Evolutionary conservation across 805 yeast genomes (phyloP).

Genomic region (Saccharomycopsis fibuligera): DNA sequence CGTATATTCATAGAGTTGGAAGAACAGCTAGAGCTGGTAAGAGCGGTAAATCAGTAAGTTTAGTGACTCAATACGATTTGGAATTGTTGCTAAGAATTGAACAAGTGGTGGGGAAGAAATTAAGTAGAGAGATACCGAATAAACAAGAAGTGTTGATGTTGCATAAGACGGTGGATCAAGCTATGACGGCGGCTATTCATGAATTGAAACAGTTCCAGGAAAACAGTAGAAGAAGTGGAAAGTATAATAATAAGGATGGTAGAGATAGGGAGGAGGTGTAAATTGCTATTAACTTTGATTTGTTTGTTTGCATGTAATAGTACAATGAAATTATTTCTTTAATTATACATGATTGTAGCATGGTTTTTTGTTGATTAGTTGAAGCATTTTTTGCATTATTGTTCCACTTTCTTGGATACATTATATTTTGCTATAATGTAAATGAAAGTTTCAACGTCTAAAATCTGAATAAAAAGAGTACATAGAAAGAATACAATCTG

Average conservation of each 20-base stretch:
- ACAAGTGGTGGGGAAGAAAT: slow-evolving; percentile 72
- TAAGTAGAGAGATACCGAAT: slow-evolving; percentile 70
- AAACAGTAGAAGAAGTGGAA: slow-evolving; percentile 16
- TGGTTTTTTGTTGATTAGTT: too few species aligned
- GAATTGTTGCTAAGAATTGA: slow-evolving; percentile 86
- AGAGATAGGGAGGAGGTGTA: slow-evolving; percentile 11
- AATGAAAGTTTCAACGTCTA: too few species aligned
- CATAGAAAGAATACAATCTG: too few species aligned
- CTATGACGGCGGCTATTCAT: slow-evolving; percentile 77
- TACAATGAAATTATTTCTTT: too few species aligned
- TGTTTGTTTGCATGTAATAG: too few species aligned
- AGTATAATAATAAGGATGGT: slow-evolving; percentile 13
- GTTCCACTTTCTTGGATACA: too few species aligned
- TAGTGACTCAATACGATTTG: slow-evolving; percentile 91
- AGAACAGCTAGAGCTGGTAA: slow-evolving; percentile 94
- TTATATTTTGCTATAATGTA: too few species aligned
- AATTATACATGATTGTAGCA: too few species aligned
- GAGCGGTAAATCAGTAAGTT: slow-evolving; percentile 78
- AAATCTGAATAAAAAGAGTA: too few species aligned
- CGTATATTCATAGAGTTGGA: slow-evolving; percentile 84
- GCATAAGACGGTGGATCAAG: slow-evolving; percentile 84
- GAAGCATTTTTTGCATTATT: too few species aligned
- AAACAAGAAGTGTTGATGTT: slow-evolving; percentile 70
- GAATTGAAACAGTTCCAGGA: slow-evolving; percentile 30
- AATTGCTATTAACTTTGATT: too few species aligned